Evolutionary conservation across 192 early-diverging fungal genomes (phyloP), one percentile per base, ranked within the genome.

Genomic region (Coemansia umbellata): DNA sequence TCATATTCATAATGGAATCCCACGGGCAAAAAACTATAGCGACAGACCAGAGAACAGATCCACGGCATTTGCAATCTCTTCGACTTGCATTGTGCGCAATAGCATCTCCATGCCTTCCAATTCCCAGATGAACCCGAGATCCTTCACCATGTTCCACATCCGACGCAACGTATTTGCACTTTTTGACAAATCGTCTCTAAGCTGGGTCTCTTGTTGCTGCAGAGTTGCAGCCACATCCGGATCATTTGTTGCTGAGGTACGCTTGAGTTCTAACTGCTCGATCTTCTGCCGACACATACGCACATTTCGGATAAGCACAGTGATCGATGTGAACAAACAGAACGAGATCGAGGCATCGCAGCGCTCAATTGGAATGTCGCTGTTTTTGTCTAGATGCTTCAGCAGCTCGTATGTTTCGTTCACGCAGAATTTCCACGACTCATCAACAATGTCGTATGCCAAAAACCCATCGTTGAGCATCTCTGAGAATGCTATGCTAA

Each of bases 331-430:
- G 26, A 75, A 68, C 18, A 75, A 45, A 40, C 72, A 68, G 53
- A 75, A 64, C 0, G 72, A 49, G 22, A 68, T 57, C 21, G 60
- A 58, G 9, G 44, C 47, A 33, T 75, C 72, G 53, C 55, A 68
- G 47, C 72, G 65, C 24, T 75, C 72, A 11, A 61, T 57, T 0
- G 72, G 72, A n/a, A 75, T 65, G 18, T 75, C 72, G 49, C 43
- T 49, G 50, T 75, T 75, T 47, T 54, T 50, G 17, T 64, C 65
- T 22, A 75, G 53, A 24, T 75, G 72, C 4, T 50, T 61, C 42
- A 57, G 30, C 10, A 75, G 57, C 5, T 26, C n/a, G 15, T 64
- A 63, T 1, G 48, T 45, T 54, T 68, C 72, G 8, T 41, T 37
- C 30, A 75, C 28, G 26, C 72, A 68, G 6, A 64, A 31, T 13